Percentiles rank a stretch among this genome's conserved stretches.
phyloP scores from a whole-genome alignment of 2,329 filamentous ascomycete genomes.

The Nigrospora oryzae region DNA sequence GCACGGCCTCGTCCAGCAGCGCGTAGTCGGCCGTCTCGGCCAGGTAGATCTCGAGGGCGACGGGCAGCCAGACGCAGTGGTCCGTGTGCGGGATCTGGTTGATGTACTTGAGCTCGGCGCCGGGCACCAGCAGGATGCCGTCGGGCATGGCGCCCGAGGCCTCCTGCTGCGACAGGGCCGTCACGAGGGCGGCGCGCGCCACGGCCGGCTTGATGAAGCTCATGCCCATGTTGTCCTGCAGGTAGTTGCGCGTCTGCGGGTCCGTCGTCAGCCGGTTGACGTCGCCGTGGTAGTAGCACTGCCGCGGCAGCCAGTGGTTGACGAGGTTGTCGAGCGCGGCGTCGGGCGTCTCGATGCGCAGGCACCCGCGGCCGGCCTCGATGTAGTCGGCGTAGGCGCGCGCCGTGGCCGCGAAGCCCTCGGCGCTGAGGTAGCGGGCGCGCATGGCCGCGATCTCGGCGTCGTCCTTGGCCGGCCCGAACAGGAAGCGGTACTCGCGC shows the following conservation, averaged over 20 bases:
- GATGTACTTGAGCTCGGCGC: conserved; percentile 51
- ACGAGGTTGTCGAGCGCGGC: conserved; percentile 47
- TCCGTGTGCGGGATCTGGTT: conserved; percentile 54
- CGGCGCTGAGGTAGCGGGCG: conserved; percentile 37
- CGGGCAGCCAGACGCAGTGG: conserved; percentile 49
- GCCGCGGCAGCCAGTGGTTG: conserved; percentile 50
- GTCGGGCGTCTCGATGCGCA: conserved; percentile 45
- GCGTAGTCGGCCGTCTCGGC: conserved; percentile 45
- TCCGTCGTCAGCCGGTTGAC: conserved; percentile 50
- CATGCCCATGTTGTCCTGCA: conserved; percentile 56
- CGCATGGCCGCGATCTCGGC: conserved; percentile 36
- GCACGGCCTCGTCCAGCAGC: conserved; percentile 34
- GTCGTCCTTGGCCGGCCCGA: conserved; percentile 45
- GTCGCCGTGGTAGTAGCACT: conserved; percentile 50
- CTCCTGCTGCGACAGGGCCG: conserved; percentile 43
- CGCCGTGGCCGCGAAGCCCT: conserved; percentile 35
- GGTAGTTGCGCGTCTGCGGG: conserved; percentile 50
- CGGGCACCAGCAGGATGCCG: conserved; percentile 43
- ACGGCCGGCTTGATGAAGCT: conserved; percentile 43
- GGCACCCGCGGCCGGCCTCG: conserved; percentile 37
- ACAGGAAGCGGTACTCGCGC: conserved; percentile 43
- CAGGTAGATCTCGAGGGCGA: conserved; percentile 46
- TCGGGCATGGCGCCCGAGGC: conserved; percentile 48
- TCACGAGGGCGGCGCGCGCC: conserved; percentile 38
- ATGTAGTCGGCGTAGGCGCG: conserved; percentile 43